A percentile compares a stretch with the other conserved stretches of the same genome.
phyloP scores from a whole-genome alignment of 257 asterid genomes.

The Salvia splendens region DNA sequence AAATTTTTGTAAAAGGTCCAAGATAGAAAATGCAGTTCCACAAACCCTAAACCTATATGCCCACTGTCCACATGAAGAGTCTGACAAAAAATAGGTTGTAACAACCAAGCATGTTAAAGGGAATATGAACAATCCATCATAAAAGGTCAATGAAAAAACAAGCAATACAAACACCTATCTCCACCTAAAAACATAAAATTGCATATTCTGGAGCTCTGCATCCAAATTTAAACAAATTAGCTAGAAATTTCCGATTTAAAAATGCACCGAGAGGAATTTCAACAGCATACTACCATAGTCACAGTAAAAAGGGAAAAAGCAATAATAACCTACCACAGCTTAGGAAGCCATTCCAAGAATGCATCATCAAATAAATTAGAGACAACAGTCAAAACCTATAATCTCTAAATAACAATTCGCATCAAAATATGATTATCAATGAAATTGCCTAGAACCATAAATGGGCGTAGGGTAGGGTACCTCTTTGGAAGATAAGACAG shows the following conservation, averaged over 20 bases:
- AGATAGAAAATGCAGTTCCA: no score
- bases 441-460: no score
- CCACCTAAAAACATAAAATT: no score
- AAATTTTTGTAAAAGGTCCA: no score
- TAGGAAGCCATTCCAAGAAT: no score
- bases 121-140: not conserved
- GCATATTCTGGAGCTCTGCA: not conserved
- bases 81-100: no score
- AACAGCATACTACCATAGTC: not conserved
- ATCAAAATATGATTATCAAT: not conserved
- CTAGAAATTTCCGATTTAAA: not conserved
- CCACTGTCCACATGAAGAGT: no score
- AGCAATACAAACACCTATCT: no score
- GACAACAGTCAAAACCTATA: not conserved
- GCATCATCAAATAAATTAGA: no score
- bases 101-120: constrained; percentile 1
- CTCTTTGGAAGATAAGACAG: no score
- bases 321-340: constrained; percentile 9
- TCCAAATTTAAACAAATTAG: not conserved
- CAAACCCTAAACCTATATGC: no score
- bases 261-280: not conserved
- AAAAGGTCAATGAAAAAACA: not conserved
- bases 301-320: not conserved
- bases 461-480: no score
- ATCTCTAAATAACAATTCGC: constrained; percentile 3